Percentiles rank a stretch among this genome's conserved stretches.
Evolutionary conservation across 2,329 filamentous ascomycete genomes (phyloP).

Genomic region (Calcarisporium arbuscula): DNA sequence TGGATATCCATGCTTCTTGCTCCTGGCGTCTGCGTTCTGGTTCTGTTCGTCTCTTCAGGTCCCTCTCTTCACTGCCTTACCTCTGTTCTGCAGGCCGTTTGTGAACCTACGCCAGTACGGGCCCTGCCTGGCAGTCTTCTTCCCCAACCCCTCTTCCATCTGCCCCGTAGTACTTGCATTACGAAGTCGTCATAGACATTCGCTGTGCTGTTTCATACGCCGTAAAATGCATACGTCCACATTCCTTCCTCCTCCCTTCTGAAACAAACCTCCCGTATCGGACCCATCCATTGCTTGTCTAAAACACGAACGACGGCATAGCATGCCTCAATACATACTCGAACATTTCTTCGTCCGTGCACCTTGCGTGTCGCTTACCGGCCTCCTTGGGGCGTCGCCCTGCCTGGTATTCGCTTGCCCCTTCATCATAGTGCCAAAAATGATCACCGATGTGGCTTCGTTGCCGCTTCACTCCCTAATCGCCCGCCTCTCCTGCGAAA

Average conservation of each 20-base stretch:
- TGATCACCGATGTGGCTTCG: conserved; percentile 4
- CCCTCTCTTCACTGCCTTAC: too few relatives aligned
- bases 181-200: too few relatives aligned
- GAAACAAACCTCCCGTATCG: neutral
- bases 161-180: too few relatives aligned
- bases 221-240: conserved; percentile 3
- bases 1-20: too few relatives aligned
- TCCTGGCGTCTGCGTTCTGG: too few relatives aligned
- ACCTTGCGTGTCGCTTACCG: neutral
- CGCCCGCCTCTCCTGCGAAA: conserved; percentile 9
- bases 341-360: neutral
- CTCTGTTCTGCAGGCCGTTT: too few relatives aligned
- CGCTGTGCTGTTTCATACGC: too few relatives aligned
- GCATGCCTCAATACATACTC: conserved; percentile 2
- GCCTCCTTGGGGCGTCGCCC: too few relatives aligned
- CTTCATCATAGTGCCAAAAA: neutral
- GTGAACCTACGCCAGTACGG: too few relatives aligned
- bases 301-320: conserved; percentile 1
- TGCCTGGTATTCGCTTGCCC: neutral
- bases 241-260: conserved; percentile 5
- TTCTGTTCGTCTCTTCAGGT: neutral
- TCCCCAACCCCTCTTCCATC: too few relatives aligned
- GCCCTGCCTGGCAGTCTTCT: too few relatives aligned
- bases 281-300: conserved; percentile 5
- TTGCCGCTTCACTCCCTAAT: conserved; percentile 7